Evolutionary conservation across 2,329 filamentous ascomycete genomes (phyloP).

Genomic region (Monosporascus sp.): DNA sequence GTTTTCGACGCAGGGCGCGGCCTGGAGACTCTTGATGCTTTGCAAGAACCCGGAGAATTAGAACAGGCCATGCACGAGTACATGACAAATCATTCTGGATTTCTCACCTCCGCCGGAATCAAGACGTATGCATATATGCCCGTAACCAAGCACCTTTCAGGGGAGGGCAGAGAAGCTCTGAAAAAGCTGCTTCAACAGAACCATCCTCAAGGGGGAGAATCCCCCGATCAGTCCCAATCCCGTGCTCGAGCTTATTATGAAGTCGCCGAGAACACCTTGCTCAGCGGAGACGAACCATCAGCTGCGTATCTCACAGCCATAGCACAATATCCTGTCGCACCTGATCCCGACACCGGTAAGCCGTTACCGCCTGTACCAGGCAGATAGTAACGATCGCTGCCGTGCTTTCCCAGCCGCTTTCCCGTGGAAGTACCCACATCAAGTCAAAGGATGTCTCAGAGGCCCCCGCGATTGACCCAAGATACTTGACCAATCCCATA

Average conservation of each 20-base stretch:
- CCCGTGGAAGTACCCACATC: slow-evolving; percentile 13
- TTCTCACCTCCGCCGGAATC: slow-evolving; percentile 8
- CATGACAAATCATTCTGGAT: slow-evolving; percentile 3
- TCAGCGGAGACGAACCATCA: slow-evolving; percentile 6
- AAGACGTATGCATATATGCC: slow-evolving; percentile 15
- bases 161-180: slow-evolving; percentile 1
- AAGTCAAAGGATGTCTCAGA: slow-evolving; percentile 2
- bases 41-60: slow-evolving; percentile 8
- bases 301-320: slow-evolving; percentile 6
- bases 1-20: slow-evolving; percentile 7
- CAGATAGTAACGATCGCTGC: slow-evolving; percentile 5
- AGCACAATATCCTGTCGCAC: slow-evolving; percentile 2
- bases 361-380: slow-evolving; percentile 1
- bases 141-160: background rate
- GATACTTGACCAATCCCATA: slow-evolving; percentile 12
- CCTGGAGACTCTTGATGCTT: slow-evolving; percentile 9
- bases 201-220: background rate
- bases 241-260: slow-evolving; percentile 4
- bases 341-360: slow-evolving; percentile 4
- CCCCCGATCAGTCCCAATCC: background rate
- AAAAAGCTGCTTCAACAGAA: slow-evolving; percentile 3
- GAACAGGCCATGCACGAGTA: slow-evolving; percentile 11
- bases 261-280: slow-evolving; percentile 7
- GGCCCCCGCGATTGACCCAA: slow-evolving; percentile 9
- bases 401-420: slow-evolving; percentile 10